These are phyloP conservation scores for Backusella tarrabulga DNA, from an alignment of 192 early-diverging fungal species.

Conservation along the genomic window DNA sequence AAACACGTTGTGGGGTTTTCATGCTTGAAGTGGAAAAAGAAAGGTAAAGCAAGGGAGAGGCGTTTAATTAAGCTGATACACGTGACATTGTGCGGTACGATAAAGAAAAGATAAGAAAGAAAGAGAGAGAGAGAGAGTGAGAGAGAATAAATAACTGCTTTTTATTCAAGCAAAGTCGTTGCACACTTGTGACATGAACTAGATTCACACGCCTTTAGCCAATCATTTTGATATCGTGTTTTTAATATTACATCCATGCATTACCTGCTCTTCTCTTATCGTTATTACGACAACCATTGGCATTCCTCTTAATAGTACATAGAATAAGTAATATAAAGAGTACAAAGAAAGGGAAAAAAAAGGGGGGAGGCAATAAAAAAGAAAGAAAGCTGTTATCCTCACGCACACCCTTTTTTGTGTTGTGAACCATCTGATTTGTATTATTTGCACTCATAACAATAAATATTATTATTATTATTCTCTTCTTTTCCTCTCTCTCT, in stretches of 20 bases:
- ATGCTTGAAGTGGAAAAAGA: neutral
- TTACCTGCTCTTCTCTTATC: too few relatives aligned
- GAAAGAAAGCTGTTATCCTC: neutral
- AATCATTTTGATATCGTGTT: too few relatives aligned
- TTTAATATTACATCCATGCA: too few relatives aligned
- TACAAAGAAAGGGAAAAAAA: neutral
- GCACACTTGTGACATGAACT: too few relatives aligned
- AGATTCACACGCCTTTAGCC: too few relatives aligned
- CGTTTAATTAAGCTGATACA: neutral
- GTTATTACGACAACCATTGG: too few relatives aligned
- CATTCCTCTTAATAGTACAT: too few relatives aligned
- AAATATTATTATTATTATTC: neutral
- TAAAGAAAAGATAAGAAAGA: too few relatives aligned
- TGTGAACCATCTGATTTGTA: neutral
- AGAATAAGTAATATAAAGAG: too few relatives aligned
- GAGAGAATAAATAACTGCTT: too few relatives aligned
- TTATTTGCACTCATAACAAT: neutral
- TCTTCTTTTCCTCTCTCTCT: neutral
- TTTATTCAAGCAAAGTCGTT: too few relatives aligned
- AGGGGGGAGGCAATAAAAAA: neutral
- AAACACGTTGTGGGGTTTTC: neutral
- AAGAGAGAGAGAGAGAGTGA: too few relatives aligned
- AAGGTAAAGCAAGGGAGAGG: neutral
- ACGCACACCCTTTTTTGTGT: neutral
- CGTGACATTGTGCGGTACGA: neutral